Percentiles rank a stretch among this genome's conserved stretches.
Conservation (phyloP, 441 rosid genomes). For the Kokia cookei region DNA sequence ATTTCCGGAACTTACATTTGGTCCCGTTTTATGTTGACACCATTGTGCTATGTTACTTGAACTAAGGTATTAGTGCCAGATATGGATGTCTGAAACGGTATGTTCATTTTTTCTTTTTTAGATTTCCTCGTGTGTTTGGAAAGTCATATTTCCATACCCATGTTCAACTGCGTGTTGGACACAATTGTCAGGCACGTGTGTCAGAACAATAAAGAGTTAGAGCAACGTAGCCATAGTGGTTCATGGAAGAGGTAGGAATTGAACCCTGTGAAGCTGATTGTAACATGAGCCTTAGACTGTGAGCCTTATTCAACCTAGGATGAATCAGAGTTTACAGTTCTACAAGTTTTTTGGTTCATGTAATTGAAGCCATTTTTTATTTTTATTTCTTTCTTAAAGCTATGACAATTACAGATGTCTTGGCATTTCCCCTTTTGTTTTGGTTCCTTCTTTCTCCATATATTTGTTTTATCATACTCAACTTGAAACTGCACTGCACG, state of each 20-base stretch:
- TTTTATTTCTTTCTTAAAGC: neutral
- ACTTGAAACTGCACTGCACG: neutral
- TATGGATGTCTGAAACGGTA: neutral
- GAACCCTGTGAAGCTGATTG: neutral
- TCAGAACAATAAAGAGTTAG: neutral
- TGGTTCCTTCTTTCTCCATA: neutral
- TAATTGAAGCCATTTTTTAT: neutral
- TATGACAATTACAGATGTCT: neutral
- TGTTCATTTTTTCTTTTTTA: neutral
- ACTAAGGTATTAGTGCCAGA: neutral
- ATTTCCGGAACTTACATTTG: neutral
- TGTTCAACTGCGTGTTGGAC: neutral
- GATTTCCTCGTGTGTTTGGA: neutral
- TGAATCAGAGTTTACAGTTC: neutral
- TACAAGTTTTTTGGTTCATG: neutral
- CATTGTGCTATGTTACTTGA: neutral
- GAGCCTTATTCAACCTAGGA: neutral
- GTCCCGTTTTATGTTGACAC: neutral
- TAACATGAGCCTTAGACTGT: neutral
- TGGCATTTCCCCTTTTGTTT: neutral
- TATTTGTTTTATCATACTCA: neutral
- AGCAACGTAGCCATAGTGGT: neutral
- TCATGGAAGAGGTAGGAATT: neutral
- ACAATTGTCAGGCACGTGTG: neutral
- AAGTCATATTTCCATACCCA: too few relatives aligned